These are phyloP conservation scores for Striga asiatica DNA, from an alignment of 257 asterid genomes.

Conservation along the genomic window DNA sequence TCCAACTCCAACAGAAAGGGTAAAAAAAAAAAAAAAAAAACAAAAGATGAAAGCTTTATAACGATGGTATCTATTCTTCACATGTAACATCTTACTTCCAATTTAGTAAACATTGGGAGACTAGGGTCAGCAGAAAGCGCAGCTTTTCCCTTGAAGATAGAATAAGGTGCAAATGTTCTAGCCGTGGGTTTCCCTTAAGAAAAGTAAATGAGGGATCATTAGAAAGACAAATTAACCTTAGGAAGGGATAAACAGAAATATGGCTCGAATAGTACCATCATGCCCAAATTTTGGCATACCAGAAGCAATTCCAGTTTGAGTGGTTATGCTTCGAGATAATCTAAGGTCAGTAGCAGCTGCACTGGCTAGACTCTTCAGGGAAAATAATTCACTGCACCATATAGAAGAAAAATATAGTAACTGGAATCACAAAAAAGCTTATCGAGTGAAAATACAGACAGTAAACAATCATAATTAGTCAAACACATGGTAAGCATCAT, in stretches of 20 bases:
- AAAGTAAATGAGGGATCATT: background rate
- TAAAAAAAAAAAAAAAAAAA: too few species aligned
- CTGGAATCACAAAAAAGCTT: too few species aligned
- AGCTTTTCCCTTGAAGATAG: conserved; percentile 86
- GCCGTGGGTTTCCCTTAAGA: conserved; percentile 23
- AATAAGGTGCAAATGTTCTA: conserved; percentile 53
- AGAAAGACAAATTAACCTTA: conserved; percentile 5
- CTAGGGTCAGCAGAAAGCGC: conserved; percentile 64
- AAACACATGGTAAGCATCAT: too few species aligned
- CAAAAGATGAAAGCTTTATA: background rate
- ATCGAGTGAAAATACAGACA: too few species aligned
- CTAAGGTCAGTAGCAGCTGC: conserved; percentile 19
- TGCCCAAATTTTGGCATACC: conserved; percentile 21
- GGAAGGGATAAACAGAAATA: background rate
- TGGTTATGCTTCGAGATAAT: conserved; percentile 22
- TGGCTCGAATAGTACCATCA: conserved; percentile 37
- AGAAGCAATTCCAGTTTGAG: conserved; percentile 25
- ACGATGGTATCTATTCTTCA: conserved; percentile 2
- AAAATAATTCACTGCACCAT: conserved; percentile 20
- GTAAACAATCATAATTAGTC: too few species aligned
- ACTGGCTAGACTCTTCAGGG: conserved; percentile 6
- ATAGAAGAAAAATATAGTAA: conserved; percentile 6
- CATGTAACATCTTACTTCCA: conserved; percentile 36
- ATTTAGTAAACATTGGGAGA: conserved; percentile 51
- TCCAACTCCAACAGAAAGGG: too few species aligned